These are phyloP conservation scores for Fraxinus pennsylvanica DNA, from an alignment of 257 asterid species.

Conservation along the genomic window DNA sequence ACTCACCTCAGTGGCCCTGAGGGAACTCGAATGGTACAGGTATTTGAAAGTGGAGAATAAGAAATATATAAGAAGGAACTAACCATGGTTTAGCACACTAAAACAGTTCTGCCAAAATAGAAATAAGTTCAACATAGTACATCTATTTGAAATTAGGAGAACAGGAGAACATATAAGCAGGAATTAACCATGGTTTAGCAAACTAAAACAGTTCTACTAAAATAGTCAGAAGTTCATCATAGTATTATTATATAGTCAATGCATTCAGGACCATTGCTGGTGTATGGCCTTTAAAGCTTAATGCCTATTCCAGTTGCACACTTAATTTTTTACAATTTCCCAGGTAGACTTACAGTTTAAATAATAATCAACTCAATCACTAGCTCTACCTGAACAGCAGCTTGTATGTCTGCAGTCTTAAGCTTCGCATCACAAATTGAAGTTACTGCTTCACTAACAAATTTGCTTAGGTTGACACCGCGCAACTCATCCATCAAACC, in stretches of 20 bases:
- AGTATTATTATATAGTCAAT: neutral
- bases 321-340: neutral
- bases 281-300: neutral
- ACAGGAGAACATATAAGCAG: neutral
- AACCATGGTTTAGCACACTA: neutral
- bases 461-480: conserved; percentile 90
- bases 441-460: conserved; percentile 96
- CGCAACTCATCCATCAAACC: conserved; percentile 94
- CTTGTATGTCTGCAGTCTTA: conserved; percentile 84
- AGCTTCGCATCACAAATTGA: conserved; percentile 97
- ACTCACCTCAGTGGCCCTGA: too few species aligned
- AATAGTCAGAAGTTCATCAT: neutral
- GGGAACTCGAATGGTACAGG: neutral
- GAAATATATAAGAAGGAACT: neutral
- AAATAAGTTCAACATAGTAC: neutral
- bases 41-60: neutral
- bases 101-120: neutral
- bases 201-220: neutral
- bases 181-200: neutral
- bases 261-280: neutral
- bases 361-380: conserved; percentile 13
- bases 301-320: neutral
- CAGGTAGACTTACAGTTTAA: conserved; percentile 2
- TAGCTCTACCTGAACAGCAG: conserved; percentile 86
- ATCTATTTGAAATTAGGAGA: neutral